Percentiles rank a stretch among this genome's conserved stretches.
phyloP scores from a whole-genome alignment of 306 rosid species.

The Arachis hypogaea region DNA sequence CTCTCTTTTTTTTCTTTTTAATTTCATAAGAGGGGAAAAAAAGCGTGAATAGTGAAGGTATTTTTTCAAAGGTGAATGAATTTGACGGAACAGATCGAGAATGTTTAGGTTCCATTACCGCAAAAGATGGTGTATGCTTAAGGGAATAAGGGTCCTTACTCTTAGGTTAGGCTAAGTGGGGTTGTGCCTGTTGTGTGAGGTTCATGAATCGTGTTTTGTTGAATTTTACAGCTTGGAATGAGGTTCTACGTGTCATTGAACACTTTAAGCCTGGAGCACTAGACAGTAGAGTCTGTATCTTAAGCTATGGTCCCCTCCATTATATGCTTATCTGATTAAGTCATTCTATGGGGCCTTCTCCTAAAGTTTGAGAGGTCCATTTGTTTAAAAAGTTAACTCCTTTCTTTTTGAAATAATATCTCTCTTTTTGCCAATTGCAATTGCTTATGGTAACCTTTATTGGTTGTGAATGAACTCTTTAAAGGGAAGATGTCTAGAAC shows the following conservation, averaged over 20 bases:
- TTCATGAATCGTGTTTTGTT: conserved; percentile 34
- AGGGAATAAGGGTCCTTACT: conserved; percentile 8
- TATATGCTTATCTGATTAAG: conserved; percentile 50
- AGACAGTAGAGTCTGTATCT: conserved; percentile 46
- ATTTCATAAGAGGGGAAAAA: background rate
- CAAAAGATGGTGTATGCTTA: conserved; percentile 21
- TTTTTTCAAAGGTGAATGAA: conserved; percentile 31
- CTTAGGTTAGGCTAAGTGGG: conserved; percentile 37
- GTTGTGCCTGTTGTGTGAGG: conserved; percentile 39
- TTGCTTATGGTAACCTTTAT: conserved; percentile 44
- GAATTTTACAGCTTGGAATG: conserved; percentile 40
- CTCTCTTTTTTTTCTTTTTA: background rate
- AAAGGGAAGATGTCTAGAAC: conserved; percentile 66
- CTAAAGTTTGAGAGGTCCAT: conserved; percentile 53
- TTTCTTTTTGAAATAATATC: conserved; percentile 22
- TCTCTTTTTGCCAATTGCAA: conserved; percentile 39
- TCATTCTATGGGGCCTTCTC: conserved; percentile 61
- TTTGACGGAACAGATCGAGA: conserved; percentile 36
- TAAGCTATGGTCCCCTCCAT: conserved; percentile 76
- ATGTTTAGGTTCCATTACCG: conserved; percentile 9
- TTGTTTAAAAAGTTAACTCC: conserved; percentile 46
- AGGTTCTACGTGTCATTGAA: conserved; percentile 48
- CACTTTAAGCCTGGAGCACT: conserved; percentile 52
- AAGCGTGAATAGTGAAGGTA: conserved; percentile 25
- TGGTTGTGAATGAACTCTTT: conserved; percentile 50